Evolutionary conservation across 1,139 yeast species (phyloP).

Genomic region (Sugiyamaella novakii): DNA sequence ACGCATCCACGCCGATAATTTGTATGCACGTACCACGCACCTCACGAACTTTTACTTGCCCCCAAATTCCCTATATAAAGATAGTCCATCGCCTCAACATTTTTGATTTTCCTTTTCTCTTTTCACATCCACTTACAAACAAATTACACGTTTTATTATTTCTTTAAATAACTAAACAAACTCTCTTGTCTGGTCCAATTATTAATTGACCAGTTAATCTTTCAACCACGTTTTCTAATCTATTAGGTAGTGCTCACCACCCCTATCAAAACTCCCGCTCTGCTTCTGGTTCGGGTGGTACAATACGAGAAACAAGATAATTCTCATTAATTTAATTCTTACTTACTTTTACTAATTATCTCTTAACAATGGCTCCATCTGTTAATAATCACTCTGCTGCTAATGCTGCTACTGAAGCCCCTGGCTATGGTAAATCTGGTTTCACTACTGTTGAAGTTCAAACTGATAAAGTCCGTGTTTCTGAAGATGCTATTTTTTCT

Average conservation of each 20-base stretch:
- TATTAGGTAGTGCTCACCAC: constrained; percentile 41
- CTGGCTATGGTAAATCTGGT: constrained; percentile 44
- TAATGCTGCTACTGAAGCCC: constrained; percentile 37
- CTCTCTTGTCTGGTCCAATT: constrained; percentile 12
- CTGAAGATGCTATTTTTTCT: constrained; percentile 63
- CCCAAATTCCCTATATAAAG: too few relatives aligned
- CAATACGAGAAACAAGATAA: constrained; percentile 28
- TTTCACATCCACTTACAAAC: too few relatives aligned
- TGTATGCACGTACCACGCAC: too few relatives aligned
- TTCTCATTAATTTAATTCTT: too few relatives aligned
- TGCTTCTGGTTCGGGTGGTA: constrained; percentile 44
- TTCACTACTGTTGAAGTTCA: constrained; percentile 54
- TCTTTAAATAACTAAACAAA: too few relatives aligned
- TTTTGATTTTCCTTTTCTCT: too few relatives aligned
- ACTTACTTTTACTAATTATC: too few relatives aligned
- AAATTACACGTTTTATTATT: too few relatives aligned
- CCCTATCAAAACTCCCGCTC: constrained; percentile 42
- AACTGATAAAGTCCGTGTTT: constrained; percentile 61
- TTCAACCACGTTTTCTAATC: constrained; percentile 39
- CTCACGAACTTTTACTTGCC: too few relatives aligned
- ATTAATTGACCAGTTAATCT: constrained; percentile 12
- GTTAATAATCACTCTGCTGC: constrained; percentile 35
- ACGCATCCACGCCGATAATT: too few relatives aligned
- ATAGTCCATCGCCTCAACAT: too few relatives aligned
- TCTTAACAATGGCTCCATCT: constrained; percentile 42